phyloP scores from a whole-genome alignment of 352 stramenopile genomes.

The Phytophthora ohioensis region DNA sequence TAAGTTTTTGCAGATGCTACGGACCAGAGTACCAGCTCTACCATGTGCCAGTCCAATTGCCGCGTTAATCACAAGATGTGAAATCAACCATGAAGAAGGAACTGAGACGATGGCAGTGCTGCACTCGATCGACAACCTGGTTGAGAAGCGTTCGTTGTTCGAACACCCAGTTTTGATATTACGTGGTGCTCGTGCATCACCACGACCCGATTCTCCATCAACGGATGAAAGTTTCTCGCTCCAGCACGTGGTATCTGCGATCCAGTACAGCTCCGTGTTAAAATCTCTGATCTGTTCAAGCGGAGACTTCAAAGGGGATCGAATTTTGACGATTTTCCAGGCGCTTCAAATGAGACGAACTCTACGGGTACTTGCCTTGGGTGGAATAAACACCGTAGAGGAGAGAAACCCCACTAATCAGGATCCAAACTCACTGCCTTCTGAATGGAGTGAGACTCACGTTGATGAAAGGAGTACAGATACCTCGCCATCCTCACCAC shows the following conservation, averaged over 20 bases:
- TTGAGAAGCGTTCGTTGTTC: conserved; percentile 60
- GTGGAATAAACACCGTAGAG: conserved; percentile 34
- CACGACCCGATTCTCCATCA: conserved; percentile 7
- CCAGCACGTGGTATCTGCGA: conserved; percentile 51
- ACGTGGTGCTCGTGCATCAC: not conserved
- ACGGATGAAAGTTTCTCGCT: conserved; percentile 34
- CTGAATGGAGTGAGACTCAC: not conserved
- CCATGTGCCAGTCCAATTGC: conserved; percentile 42
- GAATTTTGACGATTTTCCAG: conserved; percentile 44
- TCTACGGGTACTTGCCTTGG: conserved; percentile 55
- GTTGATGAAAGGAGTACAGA: conserved; percentile 1
- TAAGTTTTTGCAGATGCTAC: conserved; percentile 48
- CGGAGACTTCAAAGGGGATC: conserved; percentile 43
- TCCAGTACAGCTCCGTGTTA: conserved; percentile 56
- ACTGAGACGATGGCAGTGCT: conserved; percentile 42
- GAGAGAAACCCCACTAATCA: conserved; percentile 8
- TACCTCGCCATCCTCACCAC: not conserved
- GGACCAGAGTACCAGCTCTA: conserved; percentile 26
- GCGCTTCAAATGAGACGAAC: conserved; percentile 54
- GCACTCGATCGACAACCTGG: conserved; percentile 34
- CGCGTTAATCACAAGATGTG: conserved; percentile 37
- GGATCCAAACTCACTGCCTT: conserved; percentile 2
- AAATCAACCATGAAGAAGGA: conserved; percentile 30
- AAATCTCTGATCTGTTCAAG: conserved; percentile 49
- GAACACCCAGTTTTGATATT: conserved; percentile 57